Base-by-base conservation (phyloP, 805 yeast genomes). In the Metschnikowia lochheadii region DNA sequence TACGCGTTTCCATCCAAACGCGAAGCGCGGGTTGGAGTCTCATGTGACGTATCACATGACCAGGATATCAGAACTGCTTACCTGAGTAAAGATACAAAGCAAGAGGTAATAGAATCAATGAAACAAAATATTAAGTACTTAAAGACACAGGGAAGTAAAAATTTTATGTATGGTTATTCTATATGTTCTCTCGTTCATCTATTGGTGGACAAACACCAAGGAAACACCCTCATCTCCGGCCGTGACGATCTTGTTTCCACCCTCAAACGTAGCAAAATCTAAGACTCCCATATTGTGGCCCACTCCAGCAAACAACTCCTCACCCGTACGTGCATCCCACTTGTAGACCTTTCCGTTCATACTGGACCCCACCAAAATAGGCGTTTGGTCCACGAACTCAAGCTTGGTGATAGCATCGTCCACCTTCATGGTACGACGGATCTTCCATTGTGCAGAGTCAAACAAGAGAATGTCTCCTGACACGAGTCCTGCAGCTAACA, bases 161-260 rank as follows among this genome's bases (percentile, higher is more conserved):
- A n/a, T n/a, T 8, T 26, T 26, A 26, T 26, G 29, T n/a, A 23
- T 35, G 42, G 15, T 39, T 6, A 39, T n/a, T 26, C 29, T 26
- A 26, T 26, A 26, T 32, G 14, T n/a, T 21, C 11, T 23, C 6
- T 39, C 10, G 15, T 26, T 26, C 21, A 29, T 14, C 29, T 46
- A 52, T 47, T 53, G 49, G 49, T 49, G 53, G 11, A 44, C 51
- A 59, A 83, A 90, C 10, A 92, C 80, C 56, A 92, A 73, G 11
- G 95, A 82, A 32, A 94, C 97, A 58, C 96, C 96, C 68, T 94
- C 99, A 66, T 94, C 99, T 56, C 97, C 97, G 13, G 97, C 99
- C 18, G 97, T 89, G 35, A 90, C 78, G 41, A 94, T 62, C 64
- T 84, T 83, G 46, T 78, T 76, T 26, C 89, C 92, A 42, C 79